Evolutionary conservation across 2,329 filamentous ascomycete genomes (phyloP).

Genomic region (Leptographium radiaticola): DNA sequence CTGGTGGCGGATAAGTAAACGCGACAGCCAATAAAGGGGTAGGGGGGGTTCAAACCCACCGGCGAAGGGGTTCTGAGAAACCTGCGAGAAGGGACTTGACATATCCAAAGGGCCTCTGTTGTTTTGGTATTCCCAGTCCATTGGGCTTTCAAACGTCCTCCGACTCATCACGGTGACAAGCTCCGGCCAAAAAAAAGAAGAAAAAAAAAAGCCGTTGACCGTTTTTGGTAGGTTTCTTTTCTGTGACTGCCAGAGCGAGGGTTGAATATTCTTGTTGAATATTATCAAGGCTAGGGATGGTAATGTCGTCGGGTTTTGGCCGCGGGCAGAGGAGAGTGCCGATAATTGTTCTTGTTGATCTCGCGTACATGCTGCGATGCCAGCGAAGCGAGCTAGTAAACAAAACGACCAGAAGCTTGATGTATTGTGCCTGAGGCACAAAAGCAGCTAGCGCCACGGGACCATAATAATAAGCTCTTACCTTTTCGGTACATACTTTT

Average conservation of each 20-base stretch:
- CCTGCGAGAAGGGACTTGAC: slow-evolving; percentile 48
- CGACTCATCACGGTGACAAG: slow-evolving; percentile 21
- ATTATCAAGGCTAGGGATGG: not conserved
- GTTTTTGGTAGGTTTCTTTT: too few species aligned
- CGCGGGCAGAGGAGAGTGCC: too few species aligned
- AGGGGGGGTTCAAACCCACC: slow-evolving; percentile 21
- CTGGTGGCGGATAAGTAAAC: not conserved
- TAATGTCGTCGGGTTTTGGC: too few species aligned
- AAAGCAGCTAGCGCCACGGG: not conserved
- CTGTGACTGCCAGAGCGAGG: too few species aligned
- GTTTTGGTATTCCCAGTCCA: slow-evolving; percentile 55
- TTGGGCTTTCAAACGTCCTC: slow-evolving; percentile 45
- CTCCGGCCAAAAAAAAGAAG: not conserved
- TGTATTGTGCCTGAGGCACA: not conserved
- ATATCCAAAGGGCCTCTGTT: slow-evolving; percentile 42
- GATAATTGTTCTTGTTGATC: too few species aligned
- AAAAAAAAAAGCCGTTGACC: too few species aligned
- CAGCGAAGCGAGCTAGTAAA: not conserved
- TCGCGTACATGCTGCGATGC: too few species aligned
- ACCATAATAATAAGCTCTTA: not conserved
- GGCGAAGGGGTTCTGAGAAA: slow-evolving; percentile 27
- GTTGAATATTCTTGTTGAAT: too few species aligned
- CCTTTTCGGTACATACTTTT: not conserved
- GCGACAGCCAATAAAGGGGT: not conserved
- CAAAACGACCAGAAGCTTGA: not conserved